Evolutionary conservation across 2,329 filamentous ascomycete genomes (phyloP).

Genomic region (Fusarium metavorans): DNA sequence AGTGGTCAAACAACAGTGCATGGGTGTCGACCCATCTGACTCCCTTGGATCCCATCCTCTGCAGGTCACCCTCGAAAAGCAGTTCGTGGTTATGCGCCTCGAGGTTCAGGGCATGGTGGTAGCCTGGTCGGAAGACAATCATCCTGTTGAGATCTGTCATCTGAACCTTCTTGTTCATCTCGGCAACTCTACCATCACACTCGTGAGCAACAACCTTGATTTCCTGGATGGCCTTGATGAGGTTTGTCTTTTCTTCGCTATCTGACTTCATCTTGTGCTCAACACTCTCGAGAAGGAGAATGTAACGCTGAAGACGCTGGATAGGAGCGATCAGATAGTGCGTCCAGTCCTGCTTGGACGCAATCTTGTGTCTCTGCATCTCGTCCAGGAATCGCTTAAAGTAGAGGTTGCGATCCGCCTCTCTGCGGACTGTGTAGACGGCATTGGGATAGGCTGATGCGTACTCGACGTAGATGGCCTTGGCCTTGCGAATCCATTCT

Average conservation of each 20-base stretch:
- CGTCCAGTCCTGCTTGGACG: conserved; percentile 89
- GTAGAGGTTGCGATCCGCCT: conserved; percentile 84
- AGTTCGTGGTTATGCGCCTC: conserved; percentile 94
- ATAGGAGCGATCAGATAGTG: conserved; percentile 95
- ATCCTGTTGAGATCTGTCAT: conserved; percentile 87
- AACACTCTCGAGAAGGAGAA: conserved; percentile 84
- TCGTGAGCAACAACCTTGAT: conserved; percentile 90
- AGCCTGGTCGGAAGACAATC: conserved; percentile 86
- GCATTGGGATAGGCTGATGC: conserved; percentile 89
- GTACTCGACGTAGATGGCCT: conserved; percentile 89
- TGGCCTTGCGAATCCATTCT: conserved; percentile 97
- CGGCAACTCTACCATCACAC: conserved; percentile 91
- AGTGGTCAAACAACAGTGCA: conserved; percentile 95
- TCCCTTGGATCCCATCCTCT: conserved; percentile 87
- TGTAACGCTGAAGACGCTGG: conserved; percentile 90
- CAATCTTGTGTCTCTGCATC: conserved; percentile 81
- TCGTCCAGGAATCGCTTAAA: conserved; percentile 90
- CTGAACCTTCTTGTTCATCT: conserved; percentile 91
- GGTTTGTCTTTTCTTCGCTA: conserved; percentile 88
- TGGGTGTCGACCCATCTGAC: conserved; percentile 96
- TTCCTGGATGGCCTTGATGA: conserved; percentile 87
- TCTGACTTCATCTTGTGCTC: conserved; percentile 86
- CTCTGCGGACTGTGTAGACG: conserved; percentile 83
- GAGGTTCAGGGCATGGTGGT: conserved; percentile 90
- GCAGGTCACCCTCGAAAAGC: conserved; percentile 88